Base-by-base conservation (phyloP, 1,284 basidiomycete genomes). In the Tylopilus orsonianus region DNA sequence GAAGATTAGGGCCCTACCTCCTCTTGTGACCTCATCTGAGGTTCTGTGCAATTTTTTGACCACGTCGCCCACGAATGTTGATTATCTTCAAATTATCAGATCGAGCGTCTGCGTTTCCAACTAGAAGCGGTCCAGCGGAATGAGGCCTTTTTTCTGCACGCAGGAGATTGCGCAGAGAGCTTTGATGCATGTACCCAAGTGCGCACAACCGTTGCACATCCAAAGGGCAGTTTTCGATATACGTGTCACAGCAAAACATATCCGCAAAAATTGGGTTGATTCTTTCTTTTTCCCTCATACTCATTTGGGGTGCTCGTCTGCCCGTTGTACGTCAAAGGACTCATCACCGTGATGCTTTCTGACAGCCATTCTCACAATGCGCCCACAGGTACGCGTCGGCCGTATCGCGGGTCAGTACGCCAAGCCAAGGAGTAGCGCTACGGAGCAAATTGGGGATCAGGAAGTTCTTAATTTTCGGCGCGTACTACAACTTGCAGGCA, bases 331-430 rank as follows among this genome's bases (percentile, higher is more conserved):
- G 50, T 19, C 39, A n/a, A 26, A 41, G 20, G 18, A 16, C 37
- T 35, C 8, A 10, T 23, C 5, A 18, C 41, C 30, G 22, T 8
- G 8, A 16, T 13, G 3, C 13, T 24, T n/a, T 10, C 30, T 38
- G 20, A 23, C 12, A 3, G 10, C 34, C 20, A 19, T 55, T 52
- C 56, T 55, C 48, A 50, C 42, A 33, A 45, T n/a, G 18, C 23
- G 8, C n/a, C 24, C 14, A 13, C 38, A 87, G 85, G 77, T 96
- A 36, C 85, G 94, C 13, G 85, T 97, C 53, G 92, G 92, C 6
- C 81, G 94, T 23, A 96, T 97, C 57, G 94, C 93, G 1, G 94
- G 94, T 1, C 96, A 98, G 68, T 98, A 97, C 59, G 96, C 94
- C 26, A 98, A 98, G 69, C 96, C 96, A 0, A 79, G 96, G 48